These are phyloP conservation scores for Vickermania spadyakhi DNA, from an alignment of 208 protist species.

Conservation along the genomic window DNA sequence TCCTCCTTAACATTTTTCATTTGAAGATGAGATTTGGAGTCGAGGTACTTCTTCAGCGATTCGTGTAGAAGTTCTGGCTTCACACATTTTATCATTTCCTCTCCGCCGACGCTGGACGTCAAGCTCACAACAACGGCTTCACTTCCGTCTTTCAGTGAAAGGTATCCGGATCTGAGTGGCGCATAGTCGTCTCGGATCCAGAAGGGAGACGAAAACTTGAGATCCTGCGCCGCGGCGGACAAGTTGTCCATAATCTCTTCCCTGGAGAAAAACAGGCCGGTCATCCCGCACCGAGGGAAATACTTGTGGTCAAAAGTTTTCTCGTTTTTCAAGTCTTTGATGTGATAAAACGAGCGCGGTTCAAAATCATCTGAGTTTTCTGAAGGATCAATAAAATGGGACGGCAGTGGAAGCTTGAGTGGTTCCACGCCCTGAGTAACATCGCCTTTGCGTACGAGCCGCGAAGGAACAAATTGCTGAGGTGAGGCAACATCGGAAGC, in stretches of 20 bases:
- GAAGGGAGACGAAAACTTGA: conserved; percentile 76
- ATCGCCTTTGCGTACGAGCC: conserved; percentile 14
- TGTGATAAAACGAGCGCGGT: conserved; percentile 66
- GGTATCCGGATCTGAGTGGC: conserved; percentile 47
- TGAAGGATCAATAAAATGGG: conserved; percentile 51
- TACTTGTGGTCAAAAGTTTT: conserved; percentile 10
- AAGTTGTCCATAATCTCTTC: conserved; percentile 89
- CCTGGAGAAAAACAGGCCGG: conserved; percentile 70
- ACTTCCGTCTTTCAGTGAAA: conserved; percentile 56
- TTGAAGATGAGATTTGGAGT: conserved; percentile 5
- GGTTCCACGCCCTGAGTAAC: conserved; percentile 12
- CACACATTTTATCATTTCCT: conserved; percentile 49
- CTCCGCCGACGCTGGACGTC: conserved; percentile 41
- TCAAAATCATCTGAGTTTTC: conserved; percentile 36
- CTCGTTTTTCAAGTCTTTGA: conserved; percentile 17
- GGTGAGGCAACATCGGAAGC: conserved; percentile 45
- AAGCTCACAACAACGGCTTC: conserved; percentile 79
- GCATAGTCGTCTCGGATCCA: conserved; percentile 68
- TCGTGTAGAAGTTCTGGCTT: conserved; percentile 38
- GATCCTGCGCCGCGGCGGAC: conserved; percentile 54
- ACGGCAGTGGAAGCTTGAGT: conserved; percentile 57
- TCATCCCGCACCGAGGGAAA: conserved; percentile 58
- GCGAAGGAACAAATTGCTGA: conserved; percentile 48
- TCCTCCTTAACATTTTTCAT: conserved; percentile 6
- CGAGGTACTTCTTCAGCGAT: conserved; percentile 13